Base-by-base conservation (phyloP, 1,139 yeast species). In the Suhomyces yuchorum region DNA sequence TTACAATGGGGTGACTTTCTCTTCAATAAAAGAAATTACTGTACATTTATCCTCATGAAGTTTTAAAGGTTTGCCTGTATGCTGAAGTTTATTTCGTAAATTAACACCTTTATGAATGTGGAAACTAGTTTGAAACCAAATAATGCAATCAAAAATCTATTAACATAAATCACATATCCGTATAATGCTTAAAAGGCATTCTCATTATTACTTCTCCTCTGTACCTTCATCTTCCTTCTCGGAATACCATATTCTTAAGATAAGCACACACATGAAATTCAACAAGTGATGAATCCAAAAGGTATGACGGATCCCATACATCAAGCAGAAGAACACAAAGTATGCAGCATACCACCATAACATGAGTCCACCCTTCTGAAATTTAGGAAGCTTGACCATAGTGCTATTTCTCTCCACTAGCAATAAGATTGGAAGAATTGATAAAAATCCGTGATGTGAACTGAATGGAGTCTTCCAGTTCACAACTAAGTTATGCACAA, bases 401-500 rank as follows among this genome's bases (percentile, higher is more conserved):
- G 23, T 43, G 35, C 67, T 71, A 56, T 82, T 77, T 37, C 71
- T 62, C 51, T 78, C 81, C 36, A 78, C 75, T 34, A 84, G 57
- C 8, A 80, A 54, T 12, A 85, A 70, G 1, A 84, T 79, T 0
- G 93, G 92, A 11, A 84, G 63, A 17, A 87, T 78, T 0, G 91
- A 85, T 49, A 86, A 63, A 43, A 85, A 69, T 58, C 86, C 86
- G 61, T 86, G 93, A 61, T 86, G 93, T 0, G 92, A 84, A 14
- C 86, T 81, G 56, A 87, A 86, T 19, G 92, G 87, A 0, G 91
- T 85, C 46, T 73, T 78, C 92, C 93, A 86, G 54, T 75, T 80
- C 35, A 86, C 75, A 2, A 85, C 76, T 51, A 85, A 68, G 60
- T 87, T 85, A 59, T 86, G 92, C 22, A 85, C 68, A 65, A 85